Percentiles rank a stretch among this genome's conserved stretches.
These are phyloP conservation scores for Penicillium paxilli DNA, from an alignment of 495 filamentous ascomycete genomes.

Conservation along the genomic window DNA sequence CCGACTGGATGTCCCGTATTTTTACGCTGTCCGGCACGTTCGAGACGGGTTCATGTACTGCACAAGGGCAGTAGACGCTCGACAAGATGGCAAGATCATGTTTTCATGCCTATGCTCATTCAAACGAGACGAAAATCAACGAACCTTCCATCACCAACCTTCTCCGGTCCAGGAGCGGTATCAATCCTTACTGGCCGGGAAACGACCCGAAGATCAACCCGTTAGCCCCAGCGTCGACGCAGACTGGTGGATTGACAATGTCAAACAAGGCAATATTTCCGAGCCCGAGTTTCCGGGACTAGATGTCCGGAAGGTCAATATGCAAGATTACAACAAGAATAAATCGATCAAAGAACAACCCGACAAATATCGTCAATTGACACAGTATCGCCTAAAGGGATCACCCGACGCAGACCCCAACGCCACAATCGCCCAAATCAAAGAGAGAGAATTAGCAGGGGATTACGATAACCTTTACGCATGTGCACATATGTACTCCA, in stretches of 20 bases:
- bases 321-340: slow-evolving; percentile 52
- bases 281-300: slow-evolving; percentile 57
- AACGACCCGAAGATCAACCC: slow-evolving; percentile 37
- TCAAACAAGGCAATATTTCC: slow-evolving; percentile 21
- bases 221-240: slow-evolving; percentile 45
- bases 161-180: slow-evolving; percentile 37
- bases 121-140: slow-evolving; percentile 47
- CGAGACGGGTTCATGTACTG: slow-evolving; percentile 57
- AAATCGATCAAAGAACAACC: slow-evolving; percentile 38
- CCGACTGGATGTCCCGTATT: slow-evolving; percentile 52
- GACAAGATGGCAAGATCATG: slow-evolving; percentile 47
- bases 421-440: slow-evolving; percentile 10
- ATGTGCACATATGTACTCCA: slow-evolving; percentile 64
- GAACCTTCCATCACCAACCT: slow-evolving; percentile 41
- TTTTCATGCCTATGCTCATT: slow-evolving; percentile 66
- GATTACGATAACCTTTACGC: slow-evolving; percentile 59
- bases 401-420: slow-evolving; percentile 25
- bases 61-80: slow-evolving; percentile 59
- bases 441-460: slow-evolving; percentile 26
- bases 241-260: slow-evolving; percentile 43
- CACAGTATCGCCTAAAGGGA: slow-evolving; percentile 56
- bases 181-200: slow-evolving; percentile 35
- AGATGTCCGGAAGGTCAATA: slow-evolving; percentile 64
- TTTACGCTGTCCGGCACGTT: slow-evolving; percentile 57
- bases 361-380: slow-evolving; percentile 58